Conservation (phyloP, 2,329 filamentous ascomycete genomes). For the Botrytis fragariae region DNA sequence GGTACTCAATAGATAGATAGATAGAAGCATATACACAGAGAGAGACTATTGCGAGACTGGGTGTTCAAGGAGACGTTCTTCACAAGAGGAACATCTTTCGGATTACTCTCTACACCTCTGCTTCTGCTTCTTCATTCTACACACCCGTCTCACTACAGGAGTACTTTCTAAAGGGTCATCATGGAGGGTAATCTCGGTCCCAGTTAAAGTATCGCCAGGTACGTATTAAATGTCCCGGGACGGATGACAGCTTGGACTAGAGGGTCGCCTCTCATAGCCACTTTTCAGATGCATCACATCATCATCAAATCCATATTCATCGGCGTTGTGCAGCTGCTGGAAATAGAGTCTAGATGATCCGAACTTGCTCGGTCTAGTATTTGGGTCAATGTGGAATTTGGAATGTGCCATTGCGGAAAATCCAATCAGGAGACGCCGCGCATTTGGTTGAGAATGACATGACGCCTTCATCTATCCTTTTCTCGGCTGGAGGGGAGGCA, state of each 20-base stretch:
- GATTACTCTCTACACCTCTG: background rate
- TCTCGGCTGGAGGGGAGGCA: conserved; percentile 1
- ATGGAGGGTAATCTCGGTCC: background rate
- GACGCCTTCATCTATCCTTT: background rate
- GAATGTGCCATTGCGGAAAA: background rate
- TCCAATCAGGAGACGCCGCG: conserved; percentile 15
- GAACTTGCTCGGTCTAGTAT: background rate
- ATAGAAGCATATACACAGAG: background rate
- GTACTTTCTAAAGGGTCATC: background rate
- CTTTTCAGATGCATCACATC: background rate
- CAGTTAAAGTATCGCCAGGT: background rate
- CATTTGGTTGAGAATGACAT: conserved; percentile 6
- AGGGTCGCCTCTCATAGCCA: conserved; percentile 1
- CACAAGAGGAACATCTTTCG: background rate
- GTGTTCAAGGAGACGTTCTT: background rate
- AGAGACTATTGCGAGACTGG: background rate
- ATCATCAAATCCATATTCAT: background rate
- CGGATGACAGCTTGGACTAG: background rate
- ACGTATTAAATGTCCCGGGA: background rate
- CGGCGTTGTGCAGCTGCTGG: background rate
- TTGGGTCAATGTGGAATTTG: background rate
- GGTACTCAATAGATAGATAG: no score
- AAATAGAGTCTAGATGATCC: background rate
- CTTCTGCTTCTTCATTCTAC: background rate
- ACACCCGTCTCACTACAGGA: background rate